A percentile compares a stretch with the other conserved stretches of the same genome.
Evolutionary conservation across 768 basidiomycete species (phyloP).

Genomic region (Nidularia sp.): DNA sequence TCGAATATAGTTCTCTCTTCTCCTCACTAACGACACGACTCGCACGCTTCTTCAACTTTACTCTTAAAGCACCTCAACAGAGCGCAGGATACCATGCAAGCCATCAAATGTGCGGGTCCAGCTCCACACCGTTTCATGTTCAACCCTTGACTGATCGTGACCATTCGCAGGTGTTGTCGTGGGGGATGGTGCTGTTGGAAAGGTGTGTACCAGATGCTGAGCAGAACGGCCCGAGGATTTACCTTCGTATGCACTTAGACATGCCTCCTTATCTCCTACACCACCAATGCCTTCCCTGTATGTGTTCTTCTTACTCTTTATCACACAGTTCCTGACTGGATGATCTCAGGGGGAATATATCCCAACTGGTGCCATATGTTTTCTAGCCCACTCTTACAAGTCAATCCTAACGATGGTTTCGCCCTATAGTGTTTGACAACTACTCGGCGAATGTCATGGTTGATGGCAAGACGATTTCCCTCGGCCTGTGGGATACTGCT

Average conservation of each 20-base stretch:
- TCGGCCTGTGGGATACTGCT: conserved; percentile 99
- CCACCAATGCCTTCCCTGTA: conserved; percentile 96
- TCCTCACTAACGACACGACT: neutral
- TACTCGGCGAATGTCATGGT: conserved; percentile 99
- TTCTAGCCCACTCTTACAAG: neutral
- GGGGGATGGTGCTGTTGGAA: conserved; percentile 97
- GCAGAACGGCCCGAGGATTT: conserved; percentile 5
- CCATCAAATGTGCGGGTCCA: conserved; percentile 78
- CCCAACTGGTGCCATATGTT: conserved; percentile 66
- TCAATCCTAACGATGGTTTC: conserved; percentile 3
- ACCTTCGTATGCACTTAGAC: conserved; percentile 53
- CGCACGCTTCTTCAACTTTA: neutral
- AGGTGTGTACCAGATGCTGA: conserved; percentile 49
- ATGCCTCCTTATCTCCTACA: conserved; percentile 98
- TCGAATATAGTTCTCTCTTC: neutral
- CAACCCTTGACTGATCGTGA: conserved; percentile 22
- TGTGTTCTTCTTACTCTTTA: conserved; percentile 23
- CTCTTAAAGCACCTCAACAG: neutral
- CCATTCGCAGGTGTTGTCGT: conserved; percentile 84
- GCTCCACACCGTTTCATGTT: conserved; percentile 4
- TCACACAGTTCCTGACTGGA: conserved; percentile 8
- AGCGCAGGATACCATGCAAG: conserved; percentile 61
- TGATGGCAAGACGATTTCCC: conserved; percentile 96
- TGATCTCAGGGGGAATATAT: conserved; percentile 85
- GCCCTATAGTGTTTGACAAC: conserved; percentile 88